Base-by-base conservation (phyloP, 2,329 filamentous ascomycete species). In the Ascosphaera acerosa region DNA sequence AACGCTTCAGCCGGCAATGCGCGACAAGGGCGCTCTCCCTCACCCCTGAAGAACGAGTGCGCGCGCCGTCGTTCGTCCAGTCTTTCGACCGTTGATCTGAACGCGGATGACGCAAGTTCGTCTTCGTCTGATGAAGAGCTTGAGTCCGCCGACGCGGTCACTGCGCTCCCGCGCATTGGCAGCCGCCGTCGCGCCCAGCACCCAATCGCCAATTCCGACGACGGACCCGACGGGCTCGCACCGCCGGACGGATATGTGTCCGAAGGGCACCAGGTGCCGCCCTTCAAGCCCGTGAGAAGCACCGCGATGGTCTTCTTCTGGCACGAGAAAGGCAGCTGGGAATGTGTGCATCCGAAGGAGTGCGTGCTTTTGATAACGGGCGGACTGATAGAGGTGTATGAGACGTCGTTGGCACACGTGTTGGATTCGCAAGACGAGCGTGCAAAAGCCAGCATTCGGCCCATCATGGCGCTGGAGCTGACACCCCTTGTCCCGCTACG, bases 31-130 rank as follows among this genome's bases (percentile, higher is more conserved):
- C 69, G 81, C 12, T 75, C 70, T 1, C 94, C 87, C 0, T 97
- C 87, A 1, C 87, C 87, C 0, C 59, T 97, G 31, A 97, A 97
- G 55, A 84, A 94, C 46, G 84, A 97, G 53, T 97, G 92, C 43
- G 73, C 82, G 38, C 84, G 84, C 10, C 94, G 87, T 10, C 70
- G 67, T 4, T 67, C 66, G 33, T 70, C 62, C 29, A 54, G 62
- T 22, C 55, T 54, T 19, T 68, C 62, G 4, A 61, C 59, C 15
- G 62, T 66, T n/a, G 58, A 61, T 18, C 60, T 57, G 17, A 57
- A 61, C 20, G 55, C 57, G 29, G 47, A 43, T 40, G 46, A 47
- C 25, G 53, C 50, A 53, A 50, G 61, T 12, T 63, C 62, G 6
- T 54, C 58, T 15, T 52, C 49, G 4, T 66, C 64, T 6, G 62